phyloP scores from a whole-genome alignment of 768 basidiomycete genomes.

The Coprinellus aureogranulatus region DNA sequence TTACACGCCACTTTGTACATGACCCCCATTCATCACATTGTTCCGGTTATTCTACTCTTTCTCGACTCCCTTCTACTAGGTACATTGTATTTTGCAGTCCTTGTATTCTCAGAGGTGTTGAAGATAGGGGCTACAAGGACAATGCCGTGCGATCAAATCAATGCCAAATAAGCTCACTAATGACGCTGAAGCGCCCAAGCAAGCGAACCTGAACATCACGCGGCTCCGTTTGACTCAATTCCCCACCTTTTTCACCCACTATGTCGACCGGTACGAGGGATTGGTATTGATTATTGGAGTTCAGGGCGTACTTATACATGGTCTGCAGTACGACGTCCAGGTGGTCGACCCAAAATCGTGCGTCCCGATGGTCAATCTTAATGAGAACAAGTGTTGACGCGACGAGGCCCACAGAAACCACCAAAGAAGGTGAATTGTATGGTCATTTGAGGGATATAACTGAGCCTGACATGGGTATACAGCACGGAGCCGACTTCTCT shows the following conservation, averaged over 20 bases:
- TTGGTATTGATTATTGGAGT: not conserved
- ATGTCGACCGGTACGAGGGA: conserved; percentile 18
- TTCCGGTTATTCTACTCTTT: not conserved
- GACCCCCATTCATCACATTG: not conserved
- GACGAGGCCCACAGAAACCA: conserved; percentile 35
- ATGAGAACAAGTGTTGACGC: conserved; percentile 4
- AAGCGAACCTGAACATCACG: not conserved
- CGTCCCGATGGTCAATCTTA: conserved; percentile 19
- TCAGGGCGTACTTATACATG: not conserved
- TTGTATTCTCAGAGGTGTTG: not conserved
- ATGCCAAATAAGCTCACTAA: not conserved
- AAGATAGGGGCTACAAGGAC: not conserved
- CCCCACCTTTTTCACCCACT: not conserved
- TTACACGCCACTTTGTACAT: not conserved
- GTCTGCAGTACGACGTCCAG: conserved; percentile 32
- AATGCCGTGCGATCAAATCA: not conserved
- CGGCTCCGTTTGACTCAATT: not conserved
- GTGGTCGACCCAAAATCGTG: conserved; percentile 46
- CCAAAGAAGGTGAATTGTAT: conserved; percentile 39
- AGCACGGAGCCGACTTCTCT: conserved; percentile 78
- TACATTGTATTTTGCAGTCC: too few species aligned
- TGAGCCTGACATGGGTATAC: too few species aligned
- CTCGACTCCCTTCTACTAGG: not conserved
- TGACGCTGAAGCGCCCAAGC: not conserved
- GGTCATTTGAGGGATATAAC: too few species aligned